Base-by-base conservation (phyloP, 352 stramenopile species). In the Globisporangium nodosum region DNA sequence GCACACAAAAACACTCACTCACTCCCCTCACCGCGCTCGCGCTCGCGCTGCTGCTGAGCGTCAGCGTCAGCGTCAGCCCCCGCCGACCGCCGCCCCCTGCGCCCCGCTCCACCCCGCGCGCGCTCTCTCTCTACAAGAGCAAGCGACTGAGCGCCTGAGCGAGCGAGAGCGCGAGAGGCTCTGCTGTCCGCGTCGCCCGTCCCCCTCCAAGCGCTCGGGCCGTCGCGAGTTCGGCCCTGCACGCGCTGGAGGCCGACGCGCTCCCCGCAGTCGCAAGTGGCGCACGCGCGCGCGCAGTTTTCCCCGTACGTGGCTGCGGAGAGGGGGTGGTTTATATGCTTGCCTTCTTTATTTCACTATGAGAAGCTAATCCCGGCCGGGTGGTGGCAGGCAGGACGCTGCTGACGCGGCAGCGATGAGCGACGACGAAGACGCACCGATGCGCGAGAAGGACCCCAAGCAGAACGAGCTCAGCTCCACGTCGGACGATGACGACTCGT, bases 401-500 rank as follows among this genome's bases (percentile, higher is more conserved):
- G 5, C 9, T 20, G 5, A 21, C 20, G 20, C 5, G 8, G 7
- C 2, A 3, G 48, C 43, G 9, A 77, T 77, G 69, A 77, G 66
- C 42, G 66, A 77, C 50, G 50, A 55, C 20, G 50, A 55, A 55
- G 50, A 67, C 33, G 54, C 45, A 52, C 59, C 56, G 54, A 48
- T 47, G 52, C 64, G 40, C 21, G 61, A 79, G n/a, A 56, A 77
- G n/a, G 64, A 74, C 16, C 56, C 54, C 18, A 52, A 56, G n/a
- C 51, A 52, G 46, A 58, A 52, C 27, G 54, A 53, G 40, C 73
- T 71, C 42, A 87, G 74, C 68, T 82, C 77, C 49, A 89, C 73
- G 67, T 90, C 81, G 27, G 83, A 88, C 63, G 78, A 87, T 61
- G 76, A 86, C 49, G 82, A 84, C 54, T 90, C 78, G 20, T 92